Evolutionary conservation across 495 filamentous ascomycete species (phyloP).

Genomic region (Daldinia bambusicola): DNA sequence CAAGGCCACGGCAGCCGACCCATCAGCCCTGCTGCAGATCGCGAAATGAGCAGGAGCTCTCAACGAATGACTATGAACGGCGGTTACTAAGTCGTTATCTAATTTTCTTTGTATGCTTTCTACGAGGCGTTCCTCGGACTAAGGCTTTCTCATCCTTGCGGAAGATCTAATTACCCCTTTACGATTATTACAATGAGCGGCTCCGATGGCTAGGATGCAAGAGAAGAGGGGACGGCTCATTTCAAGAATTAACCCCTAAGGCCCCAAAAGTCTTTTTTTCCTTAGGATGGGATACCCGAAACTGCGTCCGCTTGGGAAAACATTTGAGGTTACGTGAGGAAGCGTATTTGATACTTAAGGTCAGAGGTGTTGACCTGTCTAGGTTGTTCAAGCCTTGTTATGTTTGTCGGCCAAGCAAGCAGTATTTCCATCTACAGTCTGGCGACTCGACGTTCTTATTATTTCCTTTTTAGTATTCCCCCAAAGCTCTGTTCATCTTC

Average conservation of each 20-base stretch:
- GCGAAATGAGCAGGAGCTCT: conserved; percentile 95
- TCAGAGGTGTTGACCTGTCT: conserved; percentile 16
- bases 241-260: conserved; percentile 34
- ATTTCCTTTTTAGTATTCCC: conserved; percentile 54
- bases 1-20: conserved; percentile 88
- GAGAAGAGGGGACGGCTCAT: conserved; percentile 24
- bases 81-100: conserved; percentile 73
- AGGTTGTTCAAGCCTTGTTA: conserved; percentile 39
- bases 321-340: conserved; percentile 34
- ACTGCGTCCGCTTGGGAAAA: conserved; percentile 30
- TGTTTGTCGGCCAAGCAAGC: conserved; percentile 48
- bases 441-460: conserved; percentile 49
- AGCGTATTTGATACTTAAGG: conserved; percentile 41
- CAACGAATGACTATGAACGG: conserved; percentile 98
- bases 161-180: conserved; percentile 37
- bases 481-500: conserved; percentile 47
- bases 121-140: conserved; percentile 43
- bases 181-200: conserved; percentile 38
- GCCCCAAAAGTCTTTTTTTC: conserved; percentile 19
- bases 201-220: conserved; percentile 26
- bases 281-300: conserved; percentile 41
- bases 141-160: conserved; percentile 33
- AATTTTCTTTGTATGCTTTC: conserved; percentile 41
- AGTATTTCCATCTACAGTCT: conserved; percentile 48
- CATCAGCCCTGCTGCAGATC: conserved; percentile 92